These are phyloP conservation scores for Hortaea sp. DNA, from an alignment of 2,329 filamentous ascomycete genomes.

Conservation along the genomic window DNA sequence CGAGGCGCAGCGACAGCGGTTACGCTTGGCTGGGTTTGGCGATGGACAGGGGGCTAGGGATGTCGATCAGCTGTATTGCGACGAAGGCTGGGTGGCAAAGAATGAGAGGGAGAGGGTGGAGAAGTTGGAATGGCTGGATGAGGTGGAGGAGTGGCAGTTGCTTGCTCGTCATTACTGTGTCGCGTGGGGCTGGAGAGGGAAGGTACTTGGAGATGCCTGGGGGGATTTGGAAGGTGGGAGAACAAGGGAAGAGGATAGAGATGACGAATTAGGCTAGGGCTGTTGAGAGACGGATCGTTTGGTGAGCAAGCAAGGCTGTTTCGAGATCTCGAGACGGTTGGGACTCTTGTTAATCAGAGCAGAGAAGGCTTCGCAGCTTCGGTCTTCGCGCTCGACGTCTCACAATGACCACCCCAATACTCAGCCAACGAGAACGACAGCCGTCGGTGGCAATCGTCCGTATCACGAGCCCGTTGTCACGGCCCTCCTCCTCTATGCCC, in stretches of 20 bases:
- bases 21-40: conserved; percentile 58
- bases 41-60: conserved; percentile 47
- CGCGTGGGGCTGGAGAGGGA: conserved; percentile 69
- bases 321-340: no score
- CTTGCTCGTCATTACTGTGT: conserved; percentile 83
- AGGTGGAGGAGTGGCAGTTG: conserved; percentile 88
- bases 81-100: conserved; percentile 60
- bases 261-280: background rate
- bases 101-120: conserved; percentile 73
- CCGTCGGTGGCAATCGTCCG: no score
- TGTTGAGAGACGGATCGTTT: no score
- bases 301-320: no score
- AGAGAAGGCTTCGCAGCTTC: no score
- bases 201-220: conserved; percentile 16
- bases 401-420: no score
- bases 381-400: no score
- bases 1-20: conserved; percentile 55
- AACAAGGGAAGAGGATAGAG: conserved; percentile 3
- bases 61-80: conserved; percentile 53
- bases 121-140: conserved; percentile 75
- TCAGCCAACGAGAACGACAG: no score
- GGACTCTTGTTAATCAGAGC: no score
- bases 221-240: conserved; percentile 10
- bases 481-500: no score
- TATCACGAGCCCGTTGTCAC: no score